phyloP scores from a whole-genome alignment of 805 yeast species.

The Lachancea quebecensis region DNA sequence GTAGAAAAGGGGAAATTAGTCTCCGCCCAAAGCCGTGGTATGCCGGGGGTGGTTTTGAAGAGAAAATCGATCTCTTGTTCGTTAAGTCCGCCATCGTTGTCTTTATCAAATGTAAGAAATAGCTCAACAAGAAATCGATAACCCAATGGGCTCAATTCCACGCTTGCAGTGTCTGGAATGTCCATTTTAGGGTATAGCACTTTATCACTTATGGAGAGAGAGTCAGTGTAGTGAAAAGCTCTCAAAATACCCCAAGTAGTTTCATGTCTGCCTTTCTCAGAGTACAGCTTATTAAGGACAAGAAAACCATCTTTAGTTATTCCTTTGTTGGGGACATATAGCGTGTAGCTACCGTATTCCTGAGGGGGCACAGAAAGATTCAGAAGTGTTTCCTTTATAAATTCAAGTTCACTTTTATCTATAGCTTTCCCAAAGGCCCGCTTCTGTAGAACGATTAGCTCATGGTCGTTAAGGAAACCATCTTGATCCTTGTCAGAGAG shows the following conservation, averaged over 20 bases:
- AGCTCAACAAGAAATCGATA: slow-evolving; percentile 87
- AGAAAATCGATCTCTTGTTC: slow-evolving; percentile 60
- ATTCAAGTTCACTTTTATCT: slow-evolving; percentile 44
- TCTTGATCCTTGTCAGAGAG: slow-evolving; percentile 88
- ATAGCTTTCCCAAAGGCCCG: slow-evolving; percentile 64
- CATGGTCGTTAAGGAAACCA: slow-evolving; percentile 66
- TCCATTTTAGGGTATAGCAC: slow-evolving; percentile 75
- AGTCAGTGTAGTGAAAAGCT: slow-evolving; percentile 85
- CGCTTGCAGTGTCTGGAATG: slow-evolving; percentile 67
- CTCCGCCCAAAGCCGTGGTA: slow-evolving; percentile 81
- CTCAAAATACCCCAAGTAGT: slow-evolving; percentile 94
- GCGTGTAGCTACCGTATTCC: slow-evolving; percentile 34
- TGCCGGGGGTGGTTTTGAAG: slow-evolving; percentile 88
- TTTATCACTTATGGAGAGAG: slow-evolving; percentile 74
- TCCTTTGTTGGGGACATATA: slow-evolving; percentile 41
- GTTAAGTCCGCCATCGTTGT: slow-evolving; percentile 92
- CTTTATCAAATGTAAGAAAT: slow-evolving; percentile 81
- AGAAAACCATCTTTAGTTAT: slow-evolving; percentile 71
- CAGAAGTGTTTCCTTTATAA: slow-evolving; percentile 34
- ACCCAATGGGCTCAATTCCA: slow-evolving; percentile 88
- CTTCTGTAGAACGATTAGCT: slow-evolving; percentile 60
- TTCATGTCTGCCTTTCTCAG: slow-evolving; percentile 90
- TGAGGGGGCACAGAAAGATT: slow-evolving; percentile 15
- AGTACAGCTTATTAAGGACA: slow-evolving; percentile 69
- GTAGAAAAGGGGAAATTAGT: slow-evolving; percentile 81